Base-by-base conservation (phyloP, 345 rosid genomes). In the Excoecaria cochinchinensis region DNA sequence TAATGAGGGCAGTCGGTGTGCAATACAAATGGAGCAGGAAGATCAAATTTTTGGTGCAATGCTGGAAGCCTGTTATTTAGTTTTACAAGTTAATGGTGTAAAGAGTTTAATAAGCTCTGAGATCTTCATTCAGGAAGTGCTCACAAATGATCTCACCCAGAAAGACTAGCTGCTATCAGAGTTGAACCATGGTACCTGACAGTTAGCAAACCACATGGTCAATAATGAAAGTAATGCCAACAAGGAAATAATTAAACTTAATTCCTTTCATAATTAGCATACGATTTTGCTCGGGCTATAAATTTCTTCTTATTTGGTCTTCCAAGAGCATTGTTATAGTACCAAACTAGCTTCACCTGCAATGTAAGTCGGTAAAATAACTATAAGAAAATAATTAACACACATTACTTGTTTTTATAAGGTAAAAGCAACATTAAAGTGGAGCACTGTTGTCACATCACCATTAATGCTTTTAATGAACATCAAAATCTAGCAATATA, bases 1-100 rank as follows among this genome's bases (percentile, higher is more conserved):
- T 95, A 95, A 84, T 95, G 99, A 85, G 98, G 98, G 79, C 99
- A 95, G 83, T 95, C 97, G 14, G 98, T 90, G 70, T 95, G 97
- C 70, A 91, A 63, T 61, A 95, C 93, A 77, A 95, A 95, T 21
- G 97, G 98, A 70, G 97, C 97, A 10, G 99, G 98, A 75, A 95
- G 86, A 86, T 95, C 99, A 84, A 95, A 95, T 47, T 90, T 90
- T 59, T 93, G 96, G 79, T 95, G 99, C 84, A 93, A 67, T 10
- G 95, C 88, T 10, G 98, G 93, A 79, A 95, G 91, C 50, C 97
- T 95, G 86, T 76, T 69, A 77, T 9, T 66, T 53, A 46, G 62
- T 56, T 73, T 72, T 48, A 70, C 55, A 67, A 6, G 66, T 75
- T 63, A 71, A 58, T 67, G 39, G 15, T 17, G 70, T 51, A 22